These are phyloP conservation scores for Rhizopogon rudus DNA, from an alignment of 768 basidiomycete species.

Conservation along the genomic window DNA sequence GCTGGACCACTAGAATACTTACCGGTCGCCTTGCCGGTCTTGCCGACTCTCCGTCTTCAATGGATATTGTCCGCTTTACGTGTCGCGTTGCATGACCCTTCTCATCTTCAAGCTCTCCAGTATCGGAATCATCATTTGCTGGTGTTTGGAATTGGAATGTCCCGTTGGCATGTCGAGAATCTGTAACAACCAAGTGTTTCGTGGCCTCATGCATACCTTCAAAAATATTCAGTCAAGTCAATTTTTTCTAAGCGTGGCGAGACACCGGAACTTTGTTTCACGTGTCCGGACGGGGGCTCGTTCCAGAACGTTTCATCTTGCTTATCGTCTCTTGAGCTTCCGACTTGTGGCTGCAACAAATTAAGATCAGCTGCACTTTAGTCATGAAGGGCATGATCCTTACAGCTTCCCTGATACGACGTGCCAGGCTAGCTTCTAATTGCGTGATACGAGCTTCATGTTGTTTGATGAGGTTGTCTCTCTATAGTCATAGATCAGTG, in stretches of 20 bases:
- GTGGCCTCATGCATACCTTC: not conserved
- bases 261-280: not conserved
- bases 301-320: slow-evolving; percentile 1
- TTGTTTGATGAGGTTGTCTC: slow-evolving; percentile 41
- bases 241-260: not conserved
- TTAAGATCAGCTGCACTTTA: not conserved
- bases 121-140: slow-evolving; percentile 22
- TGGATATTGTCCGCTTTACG: slow-evolving; percentile 15
- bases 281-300: not conserved
- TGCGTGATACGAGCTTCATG: slow-evolving; percentile 39
- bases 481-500: slow-evolving; percentile 26
- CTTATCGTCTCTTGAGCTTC: not conserved
- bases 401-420: slow-evolving; percentile 35
- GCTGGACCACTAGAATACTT: not conserved
- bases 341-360: not conserved
- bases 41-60: slow-evolving; percentile 11
- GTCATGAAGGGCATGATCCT: not conserved
- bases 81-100: slow-evolving; percentile 15
- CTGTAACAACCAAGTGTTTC: not conserved
- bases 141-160: slow-evolving; percentile 24
- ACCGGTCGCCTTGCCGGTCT: slow-evolving; percentile 26
- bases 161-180: not conserved
- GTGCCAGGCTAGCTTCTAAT: slow-evolving; percentile 43
- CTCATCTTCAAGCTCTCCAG: slow-evolving; percentile 19
- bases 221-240: not conserved